Conservation (phyloP, 1,284 basidiomycete species). For the Ceratobasidium sp. region DNA sequence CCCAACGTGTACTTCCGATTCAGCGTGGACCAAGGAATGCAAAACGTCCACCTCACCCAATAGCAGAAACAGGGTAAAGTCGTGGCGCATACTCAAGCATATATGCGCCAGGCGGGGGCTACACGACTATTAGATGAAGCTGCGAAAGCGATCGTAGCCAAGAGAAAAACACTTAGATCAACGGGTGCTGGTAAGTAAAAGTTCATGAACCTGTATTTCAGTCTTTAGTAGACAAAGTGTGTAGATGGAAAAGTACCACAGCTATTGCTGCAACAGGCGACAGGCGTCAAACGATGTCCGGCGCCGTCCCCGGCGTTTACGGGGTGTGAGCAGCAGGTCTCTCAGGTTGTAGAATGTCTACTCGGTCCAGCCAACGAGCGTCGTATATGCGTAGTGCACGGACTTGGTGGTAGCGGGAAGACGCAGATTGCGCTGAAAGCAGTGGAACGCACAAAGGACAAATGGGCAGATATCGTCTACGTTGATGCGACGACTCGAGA, state of each 20-base stretch:
- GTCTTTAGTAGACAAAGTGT: too few species aligned
- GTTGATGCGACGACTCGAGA: too few species aligned
- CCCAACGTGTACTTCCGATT: too few species aligned
- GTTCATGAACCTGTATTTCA: too few species aligned
- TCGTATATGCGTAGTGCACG: conserved; percentile 16
- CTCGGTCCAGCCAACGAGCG: background rate
- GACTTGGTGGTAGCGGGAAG: too few species aligned
- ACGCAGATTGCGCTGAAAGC: too few species aligned
- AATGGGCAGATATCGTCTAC: too few species aligned
- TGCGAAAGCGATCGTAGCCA: background rate
- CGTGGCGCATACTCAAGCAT: background rate
- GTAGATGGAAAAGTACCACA: too few species aligned
- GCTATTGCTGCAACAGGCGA: too few species aligned
- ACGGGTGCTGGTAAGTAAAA: background rate
- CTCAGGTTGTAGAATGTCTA: background rate
- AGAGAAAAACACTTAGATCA: background rate
- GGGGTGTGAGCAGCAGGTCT: background rate
- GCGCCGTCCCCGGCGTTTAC: background rate
- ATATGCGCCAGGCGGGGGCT: background rate
- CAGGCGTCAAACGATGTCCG: background rate
- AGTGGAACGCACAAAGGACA: too few species aligned
- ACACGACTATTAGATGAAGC: background rate
- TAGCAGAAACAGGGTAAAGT: background rate
- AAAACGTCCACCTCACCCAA: background rate
- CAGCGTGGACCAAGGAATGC: conserved; percentile 1